Conservation (phyloP, 805 yeast genomes). For the Saccharomycopsis sp. region DNA sequence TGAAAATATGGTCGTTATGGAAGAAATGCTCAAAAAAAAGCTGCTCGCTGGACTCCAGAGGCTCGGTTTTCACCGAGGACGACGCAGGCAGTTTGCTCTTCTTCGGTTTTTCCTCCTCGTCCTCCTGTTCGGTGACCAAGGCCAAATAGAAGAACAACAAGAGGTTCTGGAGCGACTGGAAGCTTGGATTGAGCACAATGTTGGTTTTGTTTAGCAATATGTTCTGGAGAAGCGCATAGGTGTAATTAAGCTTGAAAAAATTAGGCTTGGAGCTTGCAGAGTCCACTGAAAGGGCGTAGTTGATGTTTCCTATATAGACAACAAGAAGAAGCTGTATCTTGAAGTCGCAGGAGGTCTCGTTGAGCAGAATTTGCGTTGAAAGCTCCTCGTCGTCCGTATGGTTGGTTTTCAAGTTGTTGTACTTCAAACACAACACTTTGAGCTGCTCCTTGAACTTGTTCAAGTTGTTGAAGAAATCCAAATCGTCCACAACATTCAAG, state of each 20-base stretch:
- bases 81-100: conserved; percentile 9
- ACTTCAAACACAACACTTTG: conserved; percentile 7
- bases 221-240: conserved; percentile 7
- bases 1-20: conserved; percentile 30
- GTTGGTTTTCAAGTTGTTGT: conserved; percentile 5
- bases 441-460: conserved; percentile 13
- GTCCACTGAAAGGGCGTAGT: conserved; percentile 11
- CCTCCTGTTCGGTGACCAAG: conserved; percentile 37
- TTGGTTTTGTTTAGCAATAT: conserved; percentile 6
- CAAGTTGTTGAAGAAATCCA: conserved; percentile 13
- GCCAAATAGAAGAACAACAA: conserved; percentile 44
- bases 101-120: conserved; percentile 34
- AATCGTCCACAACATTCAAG: conserved; percentile 10
- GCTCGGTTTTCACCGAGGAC: neutral
- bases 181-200: conserved; percentile 28
- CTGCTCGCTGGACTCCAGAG: conserved; percentile 20
- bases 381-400: neutral
- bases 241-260: conserved; percentile 17
- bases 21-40: neutral
- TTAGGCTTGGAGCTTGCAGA: neutral
- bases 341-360: conserved; percentile 14
- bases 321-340: conserved; percentile 16
- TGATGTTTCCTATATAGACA: conserved; percentile 17
- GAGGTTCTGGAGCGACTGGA: conserved; percentile 44
- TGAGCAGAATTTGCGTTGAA: neutral